Evolutionary conservation across 2,329 filamentous ascomycete species (phyloP).

Genomic region (Zelopaecilomyces penicillatus): DNA sequence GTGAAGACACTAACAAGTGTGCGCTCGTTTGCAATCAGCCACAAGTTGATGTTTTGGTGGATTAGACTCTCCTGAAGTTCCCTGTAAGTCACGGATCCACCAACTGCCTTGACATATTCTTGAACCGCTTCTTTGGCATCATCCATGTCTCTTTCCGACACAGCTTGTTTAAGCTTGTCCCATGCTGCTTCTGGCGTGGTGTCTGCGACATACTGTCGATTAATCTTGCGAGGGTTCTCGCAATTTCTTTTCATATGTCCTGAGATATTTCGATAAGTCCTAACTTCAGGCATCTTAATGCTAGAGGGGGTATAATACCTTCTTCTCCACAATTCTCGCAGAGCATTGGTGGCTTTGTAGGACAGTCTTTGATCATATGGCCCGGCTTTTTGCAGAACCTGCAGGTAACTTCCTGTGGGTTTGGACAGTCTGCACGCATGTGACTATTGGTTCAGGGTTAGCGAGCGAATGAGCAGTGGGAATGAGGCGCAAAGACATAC

Average conservation of each 20-base stretch:
- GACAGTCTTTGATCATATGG: slow-evolving; percentile 54
- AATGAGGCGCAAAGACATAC: slow-evolving; percentile 14
- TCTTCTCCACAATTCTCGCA: slow-evolving; percentile 56
- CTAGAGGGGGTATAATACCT: slow-evolving; percentile 31
- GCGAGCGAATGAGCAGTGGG: not conserved
- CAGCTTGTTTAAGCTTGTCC: slow-evolving; percentile 44
- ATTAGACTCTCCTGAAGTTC: slow-evolving; percentile 56
- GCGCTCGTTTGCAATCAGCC: slow-evolving; percentile 55
- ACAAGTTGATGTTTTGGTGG: slow-evolving; percentile 42
- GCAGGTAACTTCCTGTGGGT: slow-evolving; percentile 25
- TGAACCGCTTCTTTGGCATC: slow-evolving; percentile 52
- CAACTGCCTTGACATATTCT: slow-evolving; percentile 51
- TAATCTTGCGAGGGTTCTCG: slow-evolving; percentile 50
- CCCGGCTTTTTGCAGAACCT: slow-evolving; percentile 42
- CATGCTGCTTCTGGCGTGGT: slow-evolving; percentile 49
- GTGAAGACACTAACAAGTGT: slow-evolving; percentile 49
- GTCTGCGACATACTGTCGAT: slow-evolving; percentile 41
- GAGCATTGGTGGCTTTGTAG: slow-evolving; percentile 43
- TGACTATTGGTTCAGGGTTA: slow-evolving; percentile 15
- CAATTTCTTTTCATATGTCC: slow-evolving; percentile 51
- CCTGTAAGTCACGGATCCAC: slow-evolving; percentile 47
- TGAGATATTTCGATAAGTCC: slow-evolving; percentile 16
- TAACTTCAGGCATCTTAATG: too few species aligned
- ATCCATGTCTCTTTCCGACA: slow-evolving; percentile 48
- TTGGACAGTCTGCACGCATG: slow-evolving; percentile 28